These are phyloP conservation scores for Talaromyces liani DNA, from an alignment of 495 filamentous ascomycete genomes.

Conservation along the genomic window DNA sequence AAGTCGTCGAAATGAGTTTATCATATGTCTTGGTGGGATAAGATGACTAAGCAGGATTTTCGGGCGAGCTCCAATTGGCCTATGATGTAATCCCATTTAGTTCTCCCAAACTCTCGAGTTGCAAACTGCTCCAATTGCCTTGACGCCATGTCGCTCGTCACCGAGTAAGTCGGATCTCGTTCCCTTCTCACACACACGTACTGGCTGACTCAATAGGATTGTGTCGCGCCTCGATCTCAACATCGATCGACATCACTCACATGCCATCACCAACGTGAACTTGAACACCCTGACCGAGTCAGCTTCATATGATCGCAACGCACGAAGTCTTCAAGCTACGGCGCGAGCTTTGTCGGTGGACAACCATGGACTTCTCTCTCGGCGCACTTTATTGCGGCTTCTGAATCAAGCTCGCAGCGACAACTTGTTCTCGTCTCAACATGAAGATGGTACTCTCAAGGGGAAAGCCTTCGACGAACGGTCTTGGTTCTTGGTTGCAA, in stretches of 20 bases:
- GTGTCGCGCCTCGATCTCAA: slow-evolving; percentile 69
- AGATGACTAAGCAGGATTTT: no score
- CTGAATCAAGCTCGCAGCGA: slow-evolving; percentile 49
- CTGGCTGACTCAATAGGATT: slow-evolving; percentile 45
- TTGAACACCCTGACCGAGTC: slow-evolving; percentile 6
- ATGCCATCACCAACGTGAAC: slow-evolving; percentile 14
- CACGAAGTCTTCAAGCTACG: slow-evolving; percentile 47
- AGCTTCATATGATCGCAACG: slow-evolving; percentile 16
- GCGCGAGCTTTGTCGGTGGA: slow-evolving; percentile 62
- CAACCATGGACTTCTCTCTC: slow-evolving; percentile 46
- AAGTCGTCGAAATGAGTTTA: no score
- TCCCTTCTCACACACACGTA: no score
- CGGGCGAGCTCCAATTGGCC: no score
- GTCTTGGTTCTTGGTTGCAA: slow-evolving; percentile 81
- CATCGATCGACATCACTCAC: slow-evolving; percentile 67
- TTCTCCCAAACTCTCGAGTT: not conserved
- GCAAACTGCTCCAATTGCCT: not conserved
- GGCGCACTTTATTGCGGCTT: slow-evolving; percentile 46
- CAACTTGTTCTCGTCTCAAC: slow-evolving; percentile 16
- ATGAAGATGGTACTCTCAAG: slow-evolving; percentile 3
- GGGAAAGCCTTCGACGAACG: slow-evolving; percentile 59
- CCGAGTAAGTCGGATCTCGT: not conserved
- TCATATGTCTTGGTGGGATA: no score
- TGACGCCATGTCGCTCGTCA: not conserved
- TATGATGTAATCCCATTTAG: no score